Conservation (phyloP, 768 basidiomycete species). For the Boletus rubropictus region DNA sequence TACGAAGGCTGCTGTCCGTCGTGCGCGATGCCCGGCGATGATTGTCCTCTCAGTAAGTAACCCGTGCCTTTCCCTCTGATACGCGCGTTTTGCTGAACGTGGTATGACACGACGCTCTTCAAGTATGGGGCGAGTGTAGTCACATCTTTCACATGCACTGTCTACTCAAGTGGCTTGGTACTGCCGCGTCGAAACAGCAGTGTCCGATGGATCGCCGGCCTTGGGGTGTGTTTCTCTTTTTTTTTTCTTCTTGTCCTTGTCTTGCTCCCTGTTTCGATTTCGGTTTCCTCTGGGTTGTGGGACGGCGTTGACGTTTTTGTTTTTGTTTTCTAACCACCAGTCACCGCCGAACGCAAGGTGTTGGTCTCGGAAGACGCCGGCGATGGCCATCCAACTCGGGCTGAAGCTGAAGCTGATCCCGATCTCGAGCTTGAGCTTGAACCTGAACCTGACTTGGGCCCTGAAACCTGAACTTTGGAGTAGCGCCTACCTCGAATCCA, state of each 20-base stretch:
- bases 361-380: slow-evolving; percentile 7
- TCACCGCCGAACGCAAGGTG: slow-evolving; percentile 53
- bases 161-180: slow-evolving; percentile 92
- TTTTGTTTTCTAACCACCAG: slow-evolving; percentile 23
- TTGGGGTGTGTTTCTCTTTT: slow-evolving; percentile 62
- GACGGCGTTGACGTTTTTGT: not conserved
- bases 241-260: not conserved
- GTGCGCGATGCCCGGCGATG: slow-evolving; percentile 96
- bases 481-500: not conserved
- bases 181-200: slow-evolving; percentile 83
- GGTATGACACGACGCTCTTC: not conserved
- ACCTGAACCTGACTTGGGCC: not conserved
- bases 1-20: slow-evolving; percentile 94
- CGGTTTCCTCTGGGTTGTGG: not conserved
- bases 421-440: not conserved
- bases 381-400: not conserved
- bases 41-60: slow-evolving; percentile 68
- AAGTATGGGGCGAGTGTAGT: slow-evolving; percentile 93
- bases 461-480: too few species aligned
- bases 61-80: not conserved
- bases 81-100: not conserved
- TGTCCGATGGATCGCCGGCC: slow-evolving; percentile 97
- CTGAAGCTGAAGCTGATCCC: not conserved
- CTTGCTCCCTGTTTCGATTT: too few species aligned
- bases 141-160: slow-evolving; percentile 99